These are phyloP conservation scores for Escallonia herrerae DNA, from an alignment of 129 eudicot species.

Conservation along the genomic window DNA sequence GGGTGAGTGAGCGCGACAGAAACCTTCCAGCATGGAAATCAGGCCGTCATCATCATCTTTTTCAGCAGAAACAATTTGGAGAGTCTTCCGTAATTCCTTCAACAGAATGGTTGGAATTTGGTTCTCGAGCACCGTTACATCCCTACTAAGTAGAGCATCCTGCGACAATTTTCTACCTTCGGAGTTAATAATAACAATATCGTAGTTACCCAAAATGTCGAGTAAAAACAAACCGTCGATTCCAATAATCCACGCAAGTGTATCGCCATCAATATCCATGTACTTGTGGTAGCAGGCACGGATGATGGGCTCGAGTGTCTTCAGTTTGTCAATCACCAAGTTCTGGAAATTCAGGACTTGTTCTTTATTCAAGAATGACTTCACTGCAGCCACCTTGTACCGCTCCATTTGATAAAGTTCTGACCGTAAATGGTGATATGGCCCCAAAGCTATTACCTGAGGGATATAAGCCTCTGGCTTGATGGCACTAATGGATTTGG, in stretches of 20 bases:
- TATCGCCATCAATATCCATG: conserved; percentile 25
- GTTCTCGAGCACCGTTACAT: conserved; percentile 17
- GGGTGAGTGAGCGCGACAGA: conserved; percentile 38
- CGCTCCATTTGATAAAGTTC: conserved; percentile 34
- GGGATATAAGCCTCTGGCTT: conserved; percentile 30
- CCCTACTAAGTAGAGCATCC: neutral
- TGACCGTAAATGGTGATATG: conserved; percentile 23
- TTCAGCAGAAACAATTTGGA: neutral
- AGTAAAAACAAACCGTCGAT: conserved; percentile 25
- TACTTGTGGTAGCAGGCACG: conserved; percentile 37
- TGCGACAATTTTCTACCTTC: neutral
- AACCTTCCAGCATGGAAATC: conserved; percentile 12
- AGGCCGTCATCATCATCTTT: conserved; percentile 5
- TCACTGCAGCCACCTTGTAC: conserved; percentile 29
- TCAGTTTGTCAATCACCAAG: conserved; percentile 16
- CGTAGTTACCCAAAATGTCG: conserved; percentile 18
- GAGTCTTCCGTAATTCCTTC: conserved; percentile 20
- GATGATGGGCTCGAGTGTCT: conserved; percentile 12
- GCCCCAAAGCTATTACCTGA: conserved; percentile 32
- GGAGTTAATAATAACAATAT: neutral
- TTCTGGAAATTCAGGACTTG: conserved; percentile 11
- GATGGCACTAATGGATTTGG: conserved; percentile 11
- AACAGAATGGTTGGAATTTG: conserved; percentile 22
- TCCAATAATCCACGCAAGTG: conserved; percentile 17
- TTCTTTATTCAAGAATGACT: conserved; percentile 12